Percentiles rank a stretch among this genome's conserved stretches.
phyloP scores from a whole-genome alignment of 2,329 filamentous ascomycete genomes.

The Immersiporthe knoxdaviesiana region DNA sequence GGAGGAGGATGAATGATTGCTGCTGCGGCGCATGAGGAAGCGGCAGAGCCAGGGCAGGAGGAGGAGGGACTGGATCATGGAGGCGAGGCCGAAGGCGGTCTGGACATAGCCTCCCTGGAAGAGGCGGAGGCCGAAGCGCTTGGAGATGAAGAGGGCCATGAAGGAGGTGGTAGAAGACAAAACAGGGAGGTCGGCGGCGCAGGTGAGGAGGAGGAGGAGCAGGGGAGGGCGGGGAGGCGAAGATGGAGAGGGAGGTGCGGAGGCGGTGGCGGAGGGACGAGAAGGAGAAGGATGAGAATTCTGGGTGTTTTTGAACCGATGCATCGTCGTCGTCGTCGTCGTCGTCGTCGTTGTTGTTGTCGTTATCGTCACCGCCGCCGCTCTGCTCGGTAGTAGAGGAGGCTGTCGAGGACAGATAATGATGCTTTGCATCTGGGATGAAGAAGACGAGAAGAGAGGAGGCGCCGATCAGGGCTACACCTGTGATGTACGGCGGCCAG shows the following conservation, averaged over 20 bases:
- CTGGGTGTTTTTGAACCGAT: not conserved
- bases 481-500: slow-evolving; percentile 35
- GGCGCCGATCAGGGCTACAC: slow-evolving; percentile 26
- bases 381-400: too few relatives aligned
- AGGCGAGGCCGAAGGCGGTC: slow-evolving; percentile 35
- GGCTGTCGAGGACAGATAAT: not conserved
- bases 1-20: not conserved
- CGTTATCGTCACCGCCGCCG: not conserved
- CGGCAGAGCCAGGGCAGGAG: slow-evolving; percentile 36
- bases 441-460: slow-evolving; percentile 29
- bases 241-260: slow-evolving; percentile 21
- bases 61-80: slow-evolving; percentile 35
- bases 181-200: slow-evolving; percentile 24
- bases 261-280: slow-evolving; percentile 18
- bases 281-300: not conserved
- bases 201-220: slow-evolving; percentile 29
- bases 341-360: not conserved
- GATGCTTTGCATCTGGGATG: slow-evolving; percentile 35
- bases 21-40: slow-evolving; percentile 31
- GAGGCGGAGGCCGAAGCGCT: slow-evolving; percentile 37
- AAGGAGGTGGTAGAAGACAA: slow-evolving; percentile 22
- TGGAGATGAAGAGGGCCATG: slow-evolving; percentile 39
- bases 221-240: slow-evolving; percentile 29
- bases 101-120: slow-evolving; percentile 40
- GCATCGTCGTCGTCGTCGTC: too few relatives aligned